Conservation (phyloP, 257 asterid species). For the Cynanchum wilfordii region DNA sequence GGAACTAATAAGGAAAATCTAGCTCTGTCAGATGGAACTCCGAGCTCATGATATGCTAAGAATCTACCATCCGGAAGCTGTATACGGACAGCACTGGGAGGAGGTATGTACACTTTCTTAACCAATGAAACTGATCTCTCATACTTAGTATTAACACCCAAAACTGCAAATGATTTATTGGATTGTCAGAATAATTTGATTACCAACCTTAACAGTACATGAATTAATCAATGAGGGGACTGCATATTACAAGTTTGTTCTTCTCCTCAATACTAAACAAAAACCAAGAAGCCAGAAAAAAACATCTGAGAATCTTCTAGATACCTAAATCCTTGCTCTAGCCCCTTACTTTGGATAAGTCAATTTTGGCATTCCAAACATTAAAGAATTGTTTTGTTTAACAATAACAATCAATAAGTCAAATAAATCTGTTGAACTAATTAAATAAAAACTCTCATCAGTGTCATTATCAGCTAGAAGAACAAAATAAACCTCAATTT, state of each 20-base stretch:
- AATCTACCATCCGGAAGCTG: constrained; percentile 75
- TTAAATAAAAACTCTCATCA: not conserved
- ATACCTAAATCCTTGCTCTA: not conserved
- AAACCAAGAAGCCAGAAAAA: not conserved
- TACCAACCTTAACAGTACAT: not conserved
- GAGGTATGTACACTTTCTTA: constrained; percentile 56
- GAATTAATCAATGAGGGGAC: not conserved
- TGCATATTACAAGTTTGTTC: not conserved
- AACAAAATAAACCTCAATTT: constrained; percentile 4
- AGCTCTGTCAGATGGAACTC: constrained; percentile 67
- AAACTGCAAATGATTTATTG: constrained; percentile 34
- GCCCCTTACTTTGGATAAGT: not conserved
- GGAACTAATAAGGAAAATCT: constrained; percentile 51
- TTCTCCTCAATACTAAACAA: not conserved
- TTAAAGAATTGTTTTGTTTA: not conserved
- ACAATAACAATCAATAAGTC: not conserved
- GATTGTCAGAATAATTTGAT: not conserved
- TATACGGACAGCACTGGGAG: constrained; percentile 59
- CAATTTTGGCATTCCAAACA: not conserved
- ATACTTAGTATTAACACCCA: constrained; percentile 37
- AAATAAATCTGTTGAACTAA: not conserved
- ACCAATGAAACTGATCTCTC: constrained; percentile 28
- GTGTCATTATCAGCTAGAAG: not conserved
- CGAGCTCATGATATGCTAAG: constrained; percentile 66
- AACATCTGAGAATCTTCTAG: not conserved